Conservation (phyloP, 2,329 filamentous ascomycete species). For the Orbilia oligospora region DNA sequence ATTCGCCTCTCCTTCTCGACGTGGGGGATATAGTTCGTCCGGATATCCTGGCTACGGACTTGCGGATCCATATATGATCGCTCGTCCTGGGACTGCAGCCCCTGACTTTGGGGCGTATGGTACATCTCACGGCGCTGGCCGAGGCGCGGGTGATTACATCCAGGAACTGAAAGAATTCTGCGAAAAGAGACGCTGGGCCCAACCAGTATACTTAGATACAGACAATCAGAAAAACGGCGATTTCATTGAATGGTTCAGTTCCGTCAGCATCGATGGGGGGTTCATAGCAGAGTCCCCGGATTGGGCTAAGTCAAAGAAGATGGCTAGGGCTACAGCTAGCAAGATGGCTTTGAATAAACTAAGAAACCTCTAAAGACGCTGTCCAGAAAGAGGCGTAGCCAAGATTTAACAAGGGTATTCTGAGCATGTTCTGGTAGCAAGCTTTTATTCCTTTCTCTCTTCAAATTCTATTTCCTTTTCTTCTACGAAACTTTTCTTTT, state of each 20-base stretch:
- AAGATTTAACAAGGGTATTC: not conserved
- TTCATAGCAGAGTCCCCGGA: conserved; percentile 31
- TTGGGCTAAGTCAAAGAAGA: conserved; percentile 46
- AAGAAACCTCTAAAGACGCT: not conserved
- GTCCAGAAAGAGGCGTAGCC: not conserved
- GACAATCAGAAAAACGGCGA: conserved; percentile 62
- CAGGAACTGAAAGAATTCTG: conserved; percentile 51
- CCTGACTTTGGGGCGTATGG: conserved; percentile 36
- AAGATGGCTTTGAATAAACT: conserved; percentile 37
- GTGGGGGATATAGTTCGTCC: not conserved
- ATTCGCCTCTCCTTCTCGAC: conserved; percentile 7
- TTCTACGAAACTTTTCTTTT: too few relatives aligned
- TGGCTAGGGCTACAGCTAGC: conserved; percentile 48
- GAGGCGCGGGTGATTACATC: conserved; percentile 33
- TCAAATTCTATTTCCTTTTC: too few relatives aligned
- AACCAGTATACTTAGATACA: conserved; percentile 32
- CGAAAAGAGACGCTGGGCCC: conserved; percentile 39
- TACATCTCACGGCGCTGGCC: not conserved
- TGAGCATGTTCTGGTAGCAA: too few relatives aligned
- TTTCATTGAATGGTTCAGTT: conserved; percentile 62
- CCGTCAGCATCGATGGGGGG: conserved; percentile 59
- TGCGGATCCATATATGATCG: conserved; percentile 32
- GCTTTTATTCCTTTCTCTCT: too few relatives aligned
- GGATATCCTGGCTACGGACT: conserved; percentile 35
- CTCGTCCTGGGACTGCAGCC: conserved; percentile 47